A percentile compares a stretch with the other conserved stretches of the same genome.
Evolutionary conservation across 306 rosid genomes (phyloP).

Genomic region (Hippophae rhamnoides): DNA sequence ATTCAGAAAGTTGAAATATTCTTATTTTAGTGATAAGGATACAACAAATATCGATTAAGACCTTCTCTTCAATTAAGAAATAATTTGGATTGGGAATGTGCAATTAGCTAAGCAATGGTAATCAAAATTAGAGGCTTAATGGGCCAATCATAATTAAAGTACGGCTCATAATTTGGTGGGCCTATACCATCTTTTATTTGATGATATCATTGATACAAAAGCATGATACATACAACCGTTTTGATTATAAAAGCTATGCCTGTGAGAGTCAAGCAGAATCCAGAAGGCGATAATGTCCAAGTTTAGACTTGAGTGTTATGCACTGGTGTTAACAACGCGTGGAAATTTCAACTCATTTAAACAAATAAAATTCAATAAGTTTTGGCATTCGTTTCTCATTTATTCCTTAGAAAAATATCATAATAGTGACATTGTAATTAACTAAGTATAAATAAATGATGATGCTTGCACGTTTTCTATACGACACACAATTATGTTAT

Average conservation of each 20-base stretch:
- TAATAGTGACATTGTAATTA: too few species aligned
- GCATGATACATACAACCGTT: constrained; percentile 32
- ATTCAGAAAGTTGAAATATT: constrained; percentile 17
- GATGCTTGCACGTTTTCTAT: constrained; percentile 13
- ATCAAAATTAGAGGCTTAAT: constrained; percentile 1
- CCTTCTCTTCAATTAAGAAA: neutral
- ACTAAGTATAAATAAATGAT: constrained; percentile 2
- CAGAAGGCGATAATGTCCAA: neutral
- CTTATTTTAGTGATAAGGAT: constrained; percentile 4
- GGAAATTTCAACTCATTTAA: constrained; percentile 7
- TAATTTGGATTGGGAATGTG: neutral
- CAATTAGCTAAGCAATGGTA: constrained; percentile 12
- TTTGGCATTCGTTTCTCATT: too few species aligned
- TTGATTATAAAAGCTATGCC: neutral
- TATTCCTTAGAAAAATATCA: too few species aligned
- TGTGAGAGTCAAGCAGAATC: neutral
- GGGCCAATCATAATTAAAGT: constrained; percentile 2
- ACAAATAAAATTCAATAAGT: neutral
- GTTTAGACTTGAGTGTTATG: neutral
- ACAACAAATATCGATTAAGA: constrained; percentile 5
- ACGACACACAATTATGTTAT: too few species aligned
- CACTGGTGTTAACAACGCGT: constrained; percentile 19
- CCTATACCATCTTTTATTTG: neutral
- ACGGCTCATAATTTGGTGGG: constrained; percentile 1
- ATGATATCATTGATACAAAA: constrained; percentile 41